These are phyloP conservation scores for Amanita phalloides DNA, from an alignment of 768 basidiomycete genomes.

Conservation along the genomic window DNA sequence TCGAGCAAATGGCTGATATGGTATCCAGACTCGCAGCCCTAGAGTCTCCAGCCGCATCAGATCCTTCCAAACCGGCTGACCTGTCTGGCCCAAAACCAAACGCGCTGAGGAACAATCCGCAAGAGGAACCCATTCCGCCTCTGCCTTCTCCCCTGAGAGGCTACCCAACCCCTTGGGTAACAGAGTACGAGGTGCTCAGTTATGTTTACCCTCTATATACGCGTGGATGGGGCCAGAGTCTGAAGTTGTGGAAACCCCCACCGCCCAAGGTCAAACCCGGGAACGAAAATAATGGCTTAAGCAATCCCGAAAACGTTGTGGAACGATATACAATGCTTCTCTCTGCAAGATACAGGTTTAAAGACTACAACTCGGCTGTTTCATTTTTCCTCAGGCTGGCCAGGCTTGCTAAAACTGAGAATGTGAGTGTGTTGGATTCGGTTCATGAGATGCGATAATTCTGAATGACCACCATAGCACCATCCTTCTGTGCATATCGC, in stretches of 20 bases:
- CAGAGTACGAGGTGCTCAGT: conserved; percentile 1
- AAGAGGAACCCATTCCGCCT: background rate
- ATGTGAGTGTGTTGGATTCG: background rate
- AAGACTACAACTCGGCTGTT: conserved; percentile 3
- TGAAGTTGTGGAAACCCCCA: conserved; percentile 1
- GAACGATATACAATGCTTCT: conserved; percentile 3
- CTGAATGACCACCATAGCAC: background rate
- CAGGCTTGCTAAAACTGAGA: background rate
- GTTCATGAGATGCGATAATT: background rate
- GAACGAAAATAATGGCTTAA: no score
- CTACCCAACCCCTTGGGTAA: conserved; percentile 6
- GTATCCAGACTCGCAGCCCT: background rate
- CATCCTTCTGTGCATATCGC: conserved; percentile 4
- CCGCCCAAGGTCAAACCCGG: background rate
- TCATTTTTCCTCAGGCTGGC: conserved; percentile 3
- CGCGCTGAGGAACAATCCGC: background rate
- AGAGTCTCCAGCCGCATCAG: background rate
- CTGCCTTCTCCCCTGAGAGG: background rate
- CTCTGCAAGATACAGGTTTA: conserved; percentile 1
- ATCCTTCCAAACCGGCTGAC: background rate
- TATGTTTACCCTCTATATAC: conserved; percentile 4
- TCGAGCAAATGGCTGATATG: conserved; percentile 5
- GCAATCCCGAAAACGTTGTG: background rate
- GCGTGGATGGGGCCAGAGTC: conserved; percentile 5
- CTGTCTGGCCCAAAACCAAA: conserved; percentile 1